Conservation (phyloP, 106 monocot species). For the Hemerocallis citrina region DNA sequence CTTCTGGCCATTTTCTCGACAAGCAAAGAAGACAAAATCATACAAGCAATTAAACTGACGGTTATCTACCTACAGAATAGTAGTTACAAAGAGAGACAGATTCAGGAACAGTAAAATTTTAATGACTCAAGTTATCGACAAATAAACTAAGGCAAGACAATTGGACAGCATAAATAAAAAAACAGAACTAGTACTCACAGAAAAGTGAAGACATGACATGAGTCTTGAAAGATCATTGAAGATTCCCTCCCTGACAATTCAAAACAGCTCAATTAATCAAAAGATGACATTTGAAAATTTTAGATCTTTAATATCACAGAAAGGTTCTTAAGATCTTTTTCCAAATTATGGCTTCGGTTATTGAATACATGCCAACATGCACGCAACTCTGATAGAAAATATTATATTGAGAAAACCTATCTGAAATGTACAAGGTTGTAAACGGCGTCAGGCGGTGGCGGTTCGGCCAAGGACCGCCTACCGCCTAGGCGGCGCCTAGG, state of each 20-base stretch:
- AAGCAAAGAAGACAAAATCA: constrained; percentile 85
- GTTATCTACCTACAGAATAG: constrained; percentile 50
- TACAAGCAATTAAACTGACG: constrained; percentile 67
- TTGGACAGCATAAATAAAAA: neutral
- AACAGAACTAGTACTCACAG: constrained; percentile 32
- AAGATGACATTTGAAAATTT: neutral
- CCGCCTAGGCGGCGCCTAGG: no score
- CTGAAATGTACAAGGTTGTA: no score
- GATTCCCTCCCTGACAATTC: constrained; percentile 31
- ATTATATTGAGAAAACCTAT: no score
- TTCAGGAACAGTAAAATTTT: neutral
- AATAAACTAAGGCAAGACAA: neutral
- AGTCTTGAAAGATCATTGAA: constrained; percentile 46
- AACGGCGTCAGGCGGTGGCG: no score
- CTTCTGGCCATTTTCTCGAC: constrained; percentile 85
- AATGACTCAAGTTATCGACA: neutral
- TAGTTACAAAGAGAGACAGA: neutral
- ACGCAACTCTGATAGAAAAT: no score
- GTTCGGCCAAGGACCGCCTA: no score
- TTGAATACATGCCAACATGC: no score
- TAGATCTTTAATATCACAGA: neutral
- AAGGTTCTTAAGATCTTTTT: no score
- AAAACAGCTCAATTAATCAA: constrained; percentile 9
- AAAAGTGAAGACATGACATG: constrained; percentile 46
- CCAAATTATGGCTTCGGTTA: no score